phyloP scores from a whole-genome alignment of 805 yeast genomes.

The Candida vartiovaarae region DNA sequence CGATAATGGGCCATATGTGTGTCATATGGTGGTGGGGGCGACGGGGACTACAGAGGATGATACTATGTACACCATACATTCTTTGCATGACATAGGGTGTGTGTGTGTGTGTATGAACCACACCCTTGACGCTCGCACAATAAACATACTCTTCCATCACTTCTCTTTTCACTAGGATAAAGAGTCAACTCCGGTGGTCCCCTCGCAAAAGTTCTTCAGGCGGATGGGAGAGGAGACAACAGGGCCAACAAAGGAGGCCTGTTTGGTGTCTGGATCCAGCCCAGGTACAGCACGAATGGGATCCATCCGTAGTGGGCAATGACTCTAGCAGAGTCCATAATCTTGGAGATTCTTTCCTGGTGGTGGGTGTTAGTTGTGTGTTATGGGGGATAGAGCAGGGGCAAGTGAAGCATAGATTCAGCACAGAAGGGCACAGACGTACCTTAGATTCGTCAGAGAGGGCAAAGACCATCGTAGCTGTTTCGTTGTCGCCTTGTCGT shows the following conservation, averaged over 20 bases:
- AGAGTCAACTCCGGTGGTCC: background rate
- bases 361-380: conserved; percentile 4
- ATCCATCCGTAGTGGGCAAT: conserved; percentile 95
- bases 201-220: conserved; percentile 29
- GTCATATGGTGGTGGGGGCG: no score
- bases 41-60: no score
- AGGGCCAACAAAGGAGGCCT: conserved; percentile 75
- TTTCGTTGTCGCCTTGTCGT: background rate
- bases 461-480: conserved; percentile 29
- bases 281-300: conserved; percentile 89
- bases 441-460: conserved; percentile 41
- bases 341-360: conserved; percentile 79
- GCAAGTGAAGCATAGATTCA: background rate
- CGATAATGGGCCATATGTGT: no score
- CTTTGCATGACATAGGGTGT: no score
- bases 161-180: no score
- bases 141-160: no score
- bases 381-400: background rate
- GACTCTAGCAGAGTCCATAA: conserved; percentile 77
- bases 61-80: no score
- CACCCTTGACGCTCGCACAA: no score
- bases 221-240: conserved; percentile 76
- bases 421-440: conserved; percentile 6
- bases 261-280: conserved; percentile 74
- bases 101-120: no score